A percentile compares a stretch with the other conserved stretches of the same genome.
Evolutionary conservation across 345 rosid species (phyloP).

Genomic region (Dimocarpus longan): DNA sequence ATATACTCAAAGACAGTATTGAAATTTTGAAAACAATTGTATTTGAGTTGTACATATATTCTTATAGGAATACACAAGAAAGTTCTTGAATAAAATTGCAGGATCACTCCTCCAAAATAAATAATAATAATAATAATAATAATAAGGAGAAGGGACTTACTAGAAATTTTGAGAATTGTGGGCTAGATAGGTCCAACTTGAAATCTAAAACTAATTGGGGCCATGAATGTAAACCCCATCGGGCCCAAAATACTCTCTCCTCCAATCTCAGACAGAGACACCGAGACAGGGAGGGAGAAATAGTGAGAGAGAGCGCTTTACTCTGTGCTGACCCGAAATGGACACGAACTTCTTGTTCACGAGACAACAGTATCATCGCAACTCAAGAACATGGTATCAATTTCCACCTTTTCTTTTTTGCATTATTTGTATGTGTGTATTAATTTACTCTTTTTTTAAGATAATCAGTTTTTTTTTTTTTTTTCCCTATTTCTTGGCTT

Average conservation of each 20-base stretch:
- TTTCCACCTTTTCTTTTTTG: not conserved
- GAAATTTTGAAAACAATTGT: too few relatives aligned
- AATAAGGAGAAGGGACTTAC: too few relatives aligned
- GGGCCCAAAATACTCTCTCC: not conserved
- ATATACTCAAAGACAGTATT: too few relatives aligned
- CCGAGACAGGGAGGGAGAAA: too few relatives aligned
- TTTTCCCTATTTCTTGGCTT: not conserved
- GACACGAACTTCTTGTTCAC: not conserved
- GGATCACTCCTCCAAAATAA: too few relatives aligned
- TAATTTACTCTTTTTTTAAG: not conserved
- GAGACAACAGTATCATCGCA: not conserved
- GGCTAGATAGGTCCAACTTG: not conserved
- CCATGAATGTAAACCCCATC: not conserved
- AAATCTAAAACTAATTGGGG: not conserved
- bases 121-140: too few relatives aligned
- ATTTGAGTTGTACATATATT: too few relatives aligned
- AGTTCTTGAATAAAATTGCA: too few relatives aligned
- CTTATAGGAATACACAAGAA: too few relatives aligned
- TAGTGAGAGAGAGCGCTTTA: not conserved
- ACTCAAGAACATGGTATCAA: not conserved
- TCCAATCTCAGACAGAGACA: not conserved
- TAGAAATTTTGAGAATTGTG: too few relatives aligned
- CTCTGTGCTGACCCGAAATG: conserved; percentile 5
- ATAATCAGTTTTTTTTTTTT: not conserved
- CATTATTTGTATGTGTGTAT: not conserved